Evolutionary conservation across 805 yeast genomes (phyloP).

Genomic region (Dipodascus albidus): DNA sequence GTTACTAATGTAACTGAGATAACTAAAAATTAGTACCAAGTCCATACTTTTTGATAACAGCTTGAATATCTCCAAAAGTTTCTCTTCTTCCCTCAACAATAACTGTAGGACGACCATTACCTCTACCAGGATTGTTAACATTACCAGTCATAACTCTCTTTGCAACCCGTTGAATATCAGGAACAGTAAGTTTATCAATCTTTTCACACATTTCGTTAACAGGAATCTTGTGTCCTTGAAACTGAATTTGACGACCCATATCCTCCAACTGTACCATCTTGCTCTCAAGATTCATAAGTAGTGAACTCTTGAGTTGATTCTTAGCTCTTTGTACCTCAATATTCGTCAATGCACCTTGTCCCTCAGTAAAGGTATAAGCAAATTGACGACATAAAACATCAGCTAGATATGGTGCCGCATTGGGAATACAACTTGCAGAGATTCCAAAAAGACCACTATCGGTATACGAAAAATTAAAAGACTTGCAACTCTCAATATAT

Average conservation of each 20-base stretch:
- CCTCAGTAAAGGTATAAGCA: conserved; percentile 36
- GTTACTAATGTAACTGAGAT: conserved; percentile 28
- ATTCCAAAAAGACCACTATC: conserved; percentile 91
- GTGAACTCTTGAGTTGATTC: conserved; percentile 76
- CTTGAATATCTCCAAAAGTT: conserved; percentile 72
- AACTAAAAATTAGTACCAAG: too few relatives aligned
- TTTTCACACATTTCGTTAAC: conserved; percentile 71
- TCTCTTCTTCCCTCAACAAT: conserved; percentile 85
- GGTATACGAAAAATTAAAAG: conserved; percentile 82
- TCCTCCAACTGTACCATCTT: conserved; percentile 92
- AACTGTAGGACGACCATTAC: conserved; percentile 64
- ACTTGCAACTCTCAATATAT: conserved; percentile 76
- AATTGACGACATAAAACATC: conserved; percentile 66
- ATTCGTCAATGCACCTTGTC: conserved; percentile 51
- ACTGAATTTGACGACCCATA: conserved; percentile 86
- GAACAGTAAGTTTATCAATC: conserved; percentile 55
- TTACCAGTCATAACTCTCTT: conserved; percentile 62
- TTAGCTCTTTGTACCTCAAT: conserved; percentile 82
- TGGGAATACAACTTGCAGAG: conserved; percentile 72
- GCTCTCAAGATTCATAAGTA: conserved; percentile 87
- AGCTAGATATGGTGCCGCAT: conserved; percentile 73
- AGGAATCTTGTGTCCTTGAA: conserved; percentile 63
- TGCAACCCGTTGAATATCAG: conserved; percentile 66
- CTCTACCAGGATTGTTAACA: conserved; percentile 34
- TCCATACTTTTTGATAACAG: conserved; percentile 56